A percentile compares a stretch with the other conserved stretches of the same genome.
These are phyloP conservation scores for Hypoxylon sp. DNA, from an alignment of 2,329 filamentous ascomycete species.

Conservation along the genomic window DNA sequence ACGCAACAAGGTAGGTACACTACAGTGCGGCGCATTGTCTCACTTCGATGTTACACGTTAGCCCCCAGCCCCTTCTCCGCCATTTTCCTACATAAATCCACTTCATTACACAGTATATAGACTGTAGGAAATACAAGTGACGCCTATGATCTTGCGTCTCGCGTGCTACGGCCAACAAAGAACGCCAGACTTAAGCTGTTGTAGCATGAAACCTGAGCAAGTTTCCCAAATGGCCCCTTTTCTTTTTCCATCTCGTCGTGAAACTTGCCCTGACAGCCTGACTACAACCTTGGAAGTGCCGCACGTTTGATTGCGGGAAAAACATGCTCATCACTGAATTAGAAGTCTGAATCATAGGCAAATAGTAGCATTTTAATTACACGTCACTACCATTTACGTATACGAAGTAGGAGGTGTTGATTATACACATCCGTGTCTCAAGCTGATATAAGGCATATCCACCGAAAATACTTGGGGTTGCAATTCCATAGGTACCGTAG, in stretches of 20 bases:
- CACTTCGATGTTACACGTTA: constrained; percentile 9
- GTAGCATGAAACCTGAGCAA: constrained; percentile 50
- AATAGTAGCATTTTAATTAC: constrained; percentile 6
- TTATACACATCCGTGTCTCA: background rate
- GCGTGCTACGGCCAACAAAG: constrained; percentile 44
- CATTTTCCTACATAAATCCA: background rate
- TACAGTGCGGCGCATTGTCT: constrained; percentile 49
- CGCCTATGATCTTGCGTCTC: constrained; percentile 37
- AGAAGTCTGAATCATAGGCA: constrained; percentile 14
- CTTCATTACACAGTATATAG: background rate
- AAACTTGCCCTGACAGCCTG: constrained; percentile 48
- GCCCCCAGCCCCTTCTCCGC: background rate
- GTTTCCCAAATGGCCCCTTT: constrained; percentile 40
- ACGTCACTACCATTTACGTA: background rate
- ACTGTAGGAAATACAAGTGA: constrained; percentile 38
- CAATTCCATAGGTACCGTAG: constrained; percentile 2
- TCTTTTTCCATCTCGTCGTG: constrained; percentile 33
- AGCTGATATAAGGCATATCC: background rate
- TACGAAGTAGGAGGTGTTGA: background rate
- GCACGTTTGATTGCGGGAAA: constrained; percentile 36
- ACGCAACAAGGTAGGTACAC: constrained; percentile 31
- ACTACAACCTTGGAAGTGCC: constrained; percentile 4
- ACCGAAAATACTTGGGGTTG: background rate
- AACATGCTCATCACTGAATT: constrained; percentile 47
- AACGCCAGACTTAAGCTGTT: constrained; percentile 15